phyloP scores from a whole-genome alignment of 192 early-diverging fungal species.

The Rhizophlyctis rosea region DNA sequence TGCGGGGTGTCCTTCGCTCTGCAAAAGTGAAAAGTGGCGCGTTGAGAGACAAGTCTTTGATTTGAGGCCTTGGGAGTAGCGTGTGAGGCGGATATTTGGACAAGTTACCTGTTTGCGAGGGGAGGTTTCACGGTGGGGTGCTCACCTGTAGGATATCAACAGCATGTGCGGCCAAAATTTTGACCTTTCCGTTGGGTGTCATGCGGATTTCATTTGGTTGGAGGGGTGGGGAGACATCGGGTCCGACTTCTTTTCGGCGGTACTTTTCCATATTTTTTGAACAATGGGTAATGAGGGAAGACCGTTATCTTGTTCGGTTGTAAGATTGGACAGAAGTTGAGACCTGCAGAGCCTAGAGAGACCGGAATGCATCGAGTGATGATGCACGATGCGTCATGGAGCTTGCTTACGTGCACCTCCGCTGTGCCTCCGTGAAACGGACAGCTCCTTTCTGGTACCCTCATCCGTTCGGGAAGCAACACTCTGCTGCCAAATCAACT shows the following conservation, averaged over 20 bases:
- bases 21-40: not conserved
- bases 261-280: slow-evolving; percentile 22
- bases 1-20: not conserved
- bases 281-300: too few species aligned
- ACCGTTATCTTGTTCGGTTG: too few species aligned
- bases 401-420: too few species aligned
- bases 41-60: not conserved
- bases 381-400: too few species aligned
- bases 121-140: not conserved
- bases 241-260: slow-evolving; percentile 13
- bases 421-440: too few species aligned
- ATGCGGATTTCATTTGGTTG: slow-evolving; percentile 19
- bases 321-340: too few species aligned
- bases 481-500: too few species aligned
- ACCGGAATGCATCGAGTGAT: too few species aligned
- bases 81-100: not conserved
- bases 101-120: too few species aligned
- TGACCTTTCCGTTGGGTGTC: slow-evolving; percentile 9
- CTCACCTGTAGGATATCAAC: slow-evolving; percentile 11
- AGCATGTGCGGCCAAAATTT: not conserved
- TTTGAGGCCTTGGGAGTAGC: not conserved
- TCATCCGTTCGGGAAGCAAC: too few species aligned
- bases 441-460: too few species aligned
- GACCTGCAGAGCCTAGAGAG: too few species aligned
- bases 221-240: not conserved